Evolutionary conservation across 768 basidiomycete genomes (phyloP).

Genomic region (Holtermannia corniformis): DNA sequence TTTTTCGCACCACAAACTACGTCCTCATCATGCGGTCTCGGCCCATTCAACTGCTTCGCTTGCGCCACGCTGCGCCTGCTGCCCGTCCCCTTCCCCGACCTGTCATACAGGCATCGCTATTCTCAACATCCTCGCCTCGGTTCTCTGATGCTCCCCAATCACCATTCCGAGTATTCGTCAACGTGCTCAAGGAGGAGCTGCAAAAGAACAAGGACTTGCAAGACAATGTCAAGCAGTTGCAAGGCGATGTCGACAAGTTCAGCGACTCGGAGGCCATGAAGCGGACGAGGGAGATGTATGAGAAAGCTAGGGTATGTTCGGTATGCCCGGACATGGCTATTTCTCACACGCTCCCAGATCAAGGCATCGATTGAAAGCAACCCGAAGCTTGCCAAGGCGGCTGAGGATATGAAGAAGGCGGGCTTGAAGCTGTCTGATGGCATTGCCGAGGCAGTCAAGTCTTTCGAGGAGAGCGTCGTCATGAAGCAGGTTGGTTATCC

Average conservation of each 20-base stretch:
- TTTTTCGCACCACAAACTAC: neutral
- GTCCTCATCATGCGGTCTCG: neutral
- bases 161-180: conserved; percentile 92
- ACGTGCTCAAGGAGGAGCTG: conserved; percentile 84
- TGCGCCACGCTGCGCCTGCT: neutral
- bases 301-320: conserved; percentile 75
- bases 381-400: conserved; percentile 78
- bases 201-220: conserved; percentile 88
- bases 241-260: conserved; percentile 93
- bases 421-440: conserved; percentile 92
- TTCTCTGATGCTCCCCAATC: conserved; percentile 47
- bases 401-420: conserved; percentile 78
- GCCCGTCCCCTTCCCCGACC: neutral
- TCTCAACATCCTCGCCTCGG: neutral
- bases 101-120: neutral
- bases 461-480: conserved; percentile 89
- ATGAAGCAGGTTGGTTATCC: conserved; percentile 61
- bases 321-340: conserved; percentile 1
- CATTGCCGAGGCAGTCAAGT: conserved; percentile 78
- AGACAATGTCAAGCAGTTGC: conserved; percentile 92
- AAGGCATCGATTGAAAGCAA: conserved; percentile 94
- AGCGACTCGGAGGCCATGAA: conserved; percentile 97
- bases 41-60: neutral
- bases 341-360: conserved; percentile 47
- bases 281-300: conserved; percentile 79